Evolutionary conservation across 2,329 filamentous ascomycete genomes (phyloP).

Genomic region (Sclerotinia subarctica): DNA sequence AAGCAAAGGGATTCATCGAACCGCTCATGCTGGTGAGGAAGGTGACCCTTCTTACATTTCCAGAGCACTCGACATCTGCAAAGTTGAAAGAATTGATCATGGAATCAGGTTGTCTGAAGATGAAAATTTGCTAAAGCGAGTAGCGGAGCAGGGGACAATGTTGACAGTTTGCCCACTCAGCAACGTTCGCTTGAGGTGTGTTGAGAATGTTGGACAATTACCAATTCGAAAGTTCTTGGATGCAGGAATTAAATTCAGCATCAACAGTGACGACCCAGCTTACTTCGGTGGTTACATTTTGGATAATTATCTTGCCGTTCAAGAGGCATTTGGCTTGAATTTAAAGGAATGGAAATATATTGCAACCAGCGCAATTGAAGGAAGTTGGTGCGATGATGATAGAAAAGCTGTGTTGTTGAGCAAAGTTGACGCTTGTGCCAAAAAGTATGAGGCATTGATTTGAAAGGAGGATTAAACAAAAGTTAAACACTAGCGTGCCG

Average conservation of each 20-base stretch:
- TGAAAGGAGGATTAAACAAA: neutral
- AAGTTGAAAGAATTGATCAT: constrained; percentile 69
- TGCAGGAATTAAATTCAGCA: constrained; percentile 46
- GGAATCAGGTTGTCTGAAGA: constrained; percentile 65
- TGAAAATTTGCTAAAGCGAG: constrained; percentile 52
- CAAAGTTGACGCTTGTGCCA: constrained; percentile 44
- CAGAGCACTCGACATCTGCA: constrained; percentile 59
- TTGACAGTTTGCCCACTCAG: constrained; percentile 71
- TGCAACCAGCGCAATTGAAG: constrained; percentile 58
- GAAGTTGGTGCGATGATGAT: constrained; percentile 64
- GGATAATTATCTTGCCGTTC: constrained; percentile 73
- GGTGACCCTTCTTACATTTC: constrained; percentile 65
- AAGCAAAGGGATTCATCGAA: constrained; percentile 55
- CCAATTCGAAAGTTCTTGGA: constrained; percentile 46
- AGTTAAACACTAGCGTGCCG: neutral
- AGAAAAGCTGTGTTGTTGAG: constrained; percentile 59
- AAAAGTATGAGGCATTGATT: constrained; percentile 24
- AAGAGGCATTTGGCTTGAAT: constrained; percentile 64
- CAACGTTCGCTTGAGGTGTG: constrained; percentile 58
- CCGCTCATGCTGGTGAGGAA: constrained; percentile 75
- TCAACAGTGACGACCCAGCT: constrained; percentile 49
- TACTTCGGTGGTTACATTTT: constrained; percentile 71
- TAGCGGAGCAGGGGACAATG: constrained; percentile 57
- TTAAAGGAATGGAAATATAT: constrained; percentile 66
- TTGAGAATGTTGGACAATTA: constrained; percentile 44